Percentiles rank a stretch among this genome's conserved stretches.
Conservation (phyloP, 768 basidiomycete species). For the Hericium rajendrae region DNA sequence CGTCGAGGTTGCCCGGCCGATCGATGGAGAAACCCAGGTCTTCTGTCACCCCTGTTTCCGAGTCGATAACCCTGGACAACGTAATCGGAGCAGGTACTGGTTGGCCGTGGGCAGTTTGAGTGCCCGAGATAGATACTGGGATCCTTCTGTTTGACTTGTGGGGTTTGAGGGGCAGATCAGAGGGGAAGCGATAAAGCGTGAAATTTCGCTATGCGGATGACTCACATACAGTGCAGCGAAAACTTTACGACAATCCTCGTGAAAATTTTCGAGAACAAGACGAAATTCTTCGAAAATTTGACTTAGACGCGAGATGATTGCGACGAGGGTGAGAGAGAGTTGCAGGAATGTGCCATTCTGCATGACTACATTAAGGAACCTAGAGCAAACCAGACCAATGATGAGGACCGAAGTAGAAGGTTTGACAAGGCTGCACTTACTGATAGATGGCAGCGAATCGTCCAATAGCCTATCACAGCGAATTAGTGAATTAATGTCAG, state of each 20-base stretch:
- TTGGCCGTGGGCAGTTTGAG: not conserved
- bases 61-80: not conserved
- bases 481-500: not conserved
- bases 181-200: not conserved
- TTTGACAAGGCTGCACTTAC: conserved; percentile 23
- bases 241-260: conserved; percentile 1
- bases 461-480: conserved; percentile 30
- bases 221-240: conserved; percentile 5
- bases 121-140: too few species aligned
- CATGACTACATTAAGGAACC: conserved; percentile 53
- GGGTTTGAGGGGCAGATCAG: not conserved
- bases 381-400: conserved; percentile 18
- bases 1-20: not conserved
- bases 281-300: conserved; percentile 4
- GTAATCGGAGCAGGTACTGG: not conserved
- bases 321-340: conserved; percentile 50
- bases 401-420: not conserved
- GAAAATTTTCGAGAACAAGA: not conserved
- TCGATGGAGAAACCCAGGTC: not conserved
- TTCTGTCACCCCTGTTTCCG: not conserved
- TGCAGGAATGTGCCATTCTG: conserved; percentile 69
- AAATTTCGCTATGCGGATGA: not conserved
- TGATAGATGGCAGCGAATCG: conserved; percentile 41
- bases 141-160: too few species aligned
- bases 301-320: conserved; percentile 48